Evolutionary conservation across 306 rosid genomes (phyloP), one percentile per base, ranked within the genome.

Genomic region (Vigna angularis): DNA sequence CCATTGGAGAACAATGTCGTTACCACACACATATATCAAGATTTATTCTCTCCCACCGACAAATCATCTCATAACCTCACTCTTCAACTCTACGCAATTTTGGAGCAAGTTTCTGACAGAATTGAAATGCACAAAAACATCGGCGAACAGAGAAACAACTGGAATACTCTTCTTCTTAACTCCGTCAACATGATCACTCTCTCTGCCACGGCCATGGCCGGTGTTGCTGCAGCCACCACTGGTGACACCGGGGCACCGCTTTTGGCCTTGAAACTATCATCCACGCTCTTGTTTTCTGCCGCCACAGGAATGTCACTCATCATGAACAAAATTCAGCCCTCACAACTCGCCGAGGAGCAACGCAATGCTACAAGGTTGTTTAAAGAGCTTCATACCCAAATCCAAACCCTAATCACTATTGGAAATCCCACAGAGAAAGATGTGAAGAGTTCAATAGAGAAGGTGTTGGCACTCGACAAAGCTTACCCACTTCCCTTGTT

Each of bases 261-360:
- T 30, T 70, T 85, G 71, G 78, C 83, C n/a, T 4, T 91, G 4
- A 88, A 86, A 12, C 48, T 91, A 4, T 87, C 90, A 0, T 87
- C 94, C 0, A 48, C 88, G 30, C 80, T 87, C 7, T 63, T 91
- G 36, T 91, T 86, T 73, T 62, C 87, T 8, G 94, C 93, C 0
- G 93, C 94, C 72, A 82, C 91, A 0, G 93, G 97, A 9, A 52
- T 91, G 86, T 16, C 79, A 18, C 65, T 86, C 4, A 17, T 81
- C 26, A 88, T 85, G 80, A 89, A 83, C 85, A 87, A 89, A 74
- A 78, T 87, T 52, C 96, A 91, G 68, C 93, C 96, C 0, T 91
- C 96, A 10, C 96, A 91, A 22, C 87, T 91, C 0, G 82, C 88
- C 0, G 97, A 91, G 81, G 97, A 91, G 45, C 92, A 91, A 22